phyloP scores from a whole-genome alignment of 768 basidiomycete species.

The Tylopilus subfusipes region DNA sequence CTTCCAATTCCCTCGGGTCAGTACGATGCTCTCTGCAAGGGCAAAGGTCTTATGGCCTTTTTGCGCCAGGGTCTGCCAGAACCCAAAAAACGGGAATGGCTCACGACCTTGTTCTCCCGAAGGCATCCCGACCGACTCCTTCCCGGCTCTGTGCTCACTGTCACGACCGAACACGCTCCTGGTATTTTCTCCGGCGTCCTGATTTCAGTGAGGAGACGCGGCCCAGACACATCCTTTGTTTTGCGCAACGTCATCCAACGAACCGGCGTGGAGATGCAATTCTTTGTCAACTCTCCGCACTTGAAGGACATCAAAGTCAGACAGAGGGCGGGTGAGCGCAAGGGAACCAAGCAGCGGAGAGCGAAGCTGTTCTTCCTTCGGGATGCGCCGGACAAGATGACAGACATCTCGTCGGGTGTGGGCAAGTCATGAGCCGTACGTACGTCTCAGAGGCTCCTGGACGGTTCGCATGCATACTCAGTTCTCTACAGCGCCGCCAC shows the following conservation, averaged over 20 bases:
- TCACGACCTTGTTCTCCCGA: constrained; percentile 68
- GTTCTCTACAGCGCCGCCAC: constrained; percentile 3
- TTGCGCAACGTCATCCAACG: constrained; percentile 88
- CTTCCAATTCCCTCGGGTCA: constrained; percentile 37
- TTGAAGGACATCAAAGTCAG: constrained; percentile 84
- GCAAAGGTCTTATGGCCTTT: constrained; percentile 78
- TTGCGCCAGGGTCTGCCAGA: constrained; percentile 62
- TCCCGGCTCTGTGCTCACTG: constrained; percentile 84
- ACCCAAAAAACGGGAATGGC: constrained; percentile 65
- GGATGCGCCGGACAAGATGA: constrained; percentile 84
- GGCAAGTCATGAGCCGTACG: constrained; percentile 19
- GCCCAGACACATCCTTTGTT: constrained; percentile 83
- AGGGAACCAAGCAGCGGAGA: constrained; percentile 56
- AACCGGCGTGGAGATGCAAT: constrained; percentile 91
- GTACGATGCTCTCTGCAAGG: constrained; percentile 48
- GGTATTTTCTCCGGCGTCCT: constrained; percentile 87
- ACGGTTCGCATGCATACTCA: constrained; percentile 2
- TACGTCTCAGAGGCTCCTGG: constrained; percentile 8
- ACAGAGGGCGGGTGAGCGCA: constrained; percentile 47
- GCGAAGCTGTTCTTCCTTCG: constrained; percentile 84
- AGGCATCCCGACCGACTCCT: constrained; percentile 63
- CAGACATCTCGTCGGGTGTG: constrained; percentile 55
- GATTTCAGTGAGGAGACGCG: constrained; percentile 76
- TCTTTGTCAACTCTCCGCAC: constrained; percentile 82
- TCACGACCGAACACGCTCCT: constrained; percentile 73